These are phyloP conservation scores for Radiomyces spectabilis DNA, from an alignment of 192 early-diverging fungal species.

Conservation along the genomic window DNA sequence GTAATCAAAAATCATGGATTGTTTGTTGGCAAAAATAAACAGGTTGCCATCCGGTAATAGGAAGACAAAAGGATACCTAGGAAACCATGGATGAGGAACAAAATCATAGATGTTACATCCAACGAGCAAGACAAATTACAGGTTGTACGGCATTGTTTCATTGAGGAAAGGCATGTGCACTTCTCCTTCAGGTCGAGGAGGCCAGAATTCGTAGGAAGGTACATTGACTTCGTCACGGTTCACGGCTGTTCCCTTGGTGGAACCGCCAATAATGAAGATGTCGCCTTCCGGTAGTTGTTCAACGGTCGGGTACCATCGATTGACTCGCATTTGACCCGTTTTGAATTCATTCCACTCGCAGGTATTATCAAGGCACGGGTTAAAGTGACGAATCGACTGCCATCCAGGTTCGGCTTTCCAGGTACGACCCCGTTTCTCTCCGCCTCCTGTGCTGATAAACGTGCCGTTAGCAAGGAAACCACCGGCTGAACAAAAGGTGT, in stretches of 20 bases:
- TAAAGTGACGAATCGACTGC: conserved; percentile 36
- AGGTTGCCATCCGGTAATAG: conserved; percentile 41
- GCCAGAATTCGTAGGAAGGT: conserved; percentile 32
- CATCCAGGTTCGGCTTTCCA: conserved; percentile 31
- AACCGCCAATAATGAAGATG: conserved; percentile 48
- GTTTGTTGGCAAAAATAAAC: conserved; percentile 44
- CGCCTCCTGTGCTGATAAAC: conserved; percentile 46
- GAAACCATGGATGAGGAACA: neutral
- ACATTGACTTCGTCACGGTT: conserved; percentile 38
- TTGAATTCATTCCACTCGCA: conserved; percentile 40
- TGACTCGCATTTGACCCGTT: conserved; percentile 12
- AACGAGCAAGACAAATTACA: too few relatives aligned
- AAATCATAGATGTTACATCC: too few relatives aligned
- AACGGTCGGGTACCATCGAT: conserved; percentile 35
- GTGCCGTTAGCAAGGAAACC: conserved; percentile 48
- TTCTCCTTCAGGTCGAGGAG: conserved; percentile 25
- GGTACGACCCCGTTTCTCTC: conserved; percentile 26
- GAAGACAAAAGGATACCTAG: conserved; percentile 37
- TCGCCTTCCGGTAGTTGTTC: conserved; percentile 41
- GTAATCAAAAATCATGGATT: conserved; percentile 45
- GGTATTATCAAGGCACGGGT: conserved; percentile 35
- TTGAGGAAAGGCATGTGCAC: conserved; percentile 34
- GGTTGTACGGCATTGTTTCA: conserved; percentile 34
- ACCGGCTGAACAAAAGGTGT: conserved; percentile 52
- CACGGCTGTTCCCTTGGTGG: conserved; percentile 31